phyloP scores from a whole-genome alignment of 2,329 filamentous ascomycete genomes.

The Nigrospora osmanthi region DNA sequence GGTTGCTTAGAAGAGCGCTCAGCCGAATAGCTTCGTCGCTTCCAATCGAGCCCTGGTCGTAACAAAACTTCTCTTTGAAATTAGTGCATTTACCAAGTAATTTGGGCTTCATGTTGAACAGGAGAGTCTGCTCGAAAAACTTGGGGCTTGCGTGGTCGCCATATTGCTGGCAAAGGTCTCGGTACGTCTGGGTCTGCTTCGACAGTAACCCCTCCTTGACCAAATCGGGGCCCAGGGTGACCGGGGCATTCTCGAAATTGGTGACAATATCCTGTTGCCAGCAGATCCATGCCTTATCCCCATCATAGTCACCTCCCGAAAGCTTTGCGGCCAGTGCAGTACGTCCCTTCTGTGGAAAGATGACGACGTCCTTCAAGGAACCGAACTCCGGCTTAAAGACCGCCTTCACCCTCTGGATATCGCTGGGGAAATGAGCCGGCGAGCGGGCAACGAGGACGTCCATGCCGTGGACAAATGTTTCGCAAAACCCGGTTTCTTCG shows the following conservation, averaged over 20 bases:
- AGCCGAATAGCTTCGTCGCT: constrained; percentile 35
- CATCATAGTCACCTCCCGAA: constrained; percentile 76
- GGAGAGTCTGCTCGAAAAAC: constrained; percentile 46
- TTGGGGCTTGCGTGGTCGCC: constrained; percentile 22
- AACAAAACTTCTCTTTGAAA: constrained; percentile 56
- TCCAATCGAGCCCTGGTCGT: constrained; percentile 44
- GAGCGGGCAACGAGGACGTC: constrained; percentile 62
- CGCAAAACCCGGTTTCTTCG: constrained; percentile 42
- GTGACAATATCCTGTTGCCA: constrained; percentile 61
- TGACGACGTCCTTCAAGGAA: constrained; percentile 67
- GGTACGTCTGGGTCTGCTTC: constrained; percentile 38
- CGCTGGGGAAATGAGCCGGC: constrained; percentile 61
- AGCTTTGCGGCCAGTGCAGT: constrained; percentile 60
- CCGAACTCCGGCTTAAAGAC: constrained; percentile 54
- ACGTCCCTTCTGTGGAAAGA: constrained; percentile 62
- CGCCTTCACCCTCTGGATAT: constrained; percentile 61
- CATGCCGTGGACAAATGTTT: constrained; percentile 43
- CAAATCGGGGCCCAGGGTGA: constrained; percentile 38
- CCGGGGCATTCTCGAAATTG: constrained; percentile 60
- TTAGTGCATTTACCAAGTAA: constrained; percentile 58
- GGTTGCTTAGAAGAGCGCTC: constrained; percentile 40
- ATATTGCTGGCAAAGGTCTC: constrained; percentile 26
- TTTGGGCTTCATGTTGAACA: constrained; percentile 47
- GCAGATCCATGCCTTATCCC: constrained; percentile 70
- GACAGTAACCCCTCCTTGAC: constrained; percentile 38